These are phyloP conservation scores for Ambrosia trifida DNA, from an alignment of 129 eudicot species.

Conservation along the genomic window DNA sequence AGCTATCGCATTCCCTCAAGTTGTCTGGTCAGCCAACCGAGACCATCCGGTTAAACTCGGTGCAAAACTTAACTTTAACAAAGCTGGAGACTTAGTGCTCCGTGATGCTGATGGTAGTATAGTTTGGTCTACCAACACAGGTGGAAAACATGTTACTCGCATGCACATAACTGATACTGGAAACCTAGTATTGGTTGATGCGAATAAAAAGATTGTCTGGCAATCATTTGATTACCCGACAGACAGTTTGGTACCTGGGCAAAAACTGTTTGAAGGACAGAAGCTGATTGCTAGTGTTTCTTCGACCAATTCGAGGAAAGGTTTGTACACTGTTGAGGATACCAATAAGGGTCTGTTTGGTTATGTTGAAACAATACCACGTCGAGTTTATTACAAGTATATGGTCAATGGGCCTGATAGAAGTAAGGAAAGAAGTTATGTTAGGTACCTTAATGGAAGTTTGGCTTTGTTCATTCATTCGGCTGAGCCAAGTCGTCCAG, in stretches of 20 bases:
- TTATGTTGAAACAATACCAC: constrained; percentile 28
- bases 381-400: constrained; percentile 26
- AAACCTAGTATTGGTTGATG: constrained; percentile 32
- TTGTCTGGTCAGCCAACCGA: constrained; percentile 50
- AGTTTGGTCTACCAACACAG: constrained; percentile 43
- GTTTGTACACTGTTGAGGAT: constrained; percentile 25
- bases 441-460: constrained; percentile 42
- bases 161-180: constrained; percentile 28
- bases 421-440: constrained; percentile 31
- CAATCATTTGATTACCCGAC: constrained; percentile 46
- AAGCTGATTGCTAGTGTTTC: constrained; percentile 37
- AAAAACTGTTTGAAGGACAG: constrained; percentile 27
- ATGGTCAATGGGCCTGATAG: constrained; percentile 16
- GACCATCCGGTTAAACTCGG: constrained; percentile 39
- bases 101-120: constrained; percentile 41
- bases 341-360: constrained; percentile 25
- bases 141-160: constrained; percentile 22
- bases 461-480: constrained; percentile 30
- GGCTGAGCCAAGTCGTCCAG: constrained; percentile 41
- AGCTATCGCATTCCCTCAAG: constrained; percentile 37
- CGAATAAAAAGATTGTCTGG: constrained; percentile 35
- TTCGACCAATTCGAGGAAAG: constrained; percentile 26
- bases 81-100: constrained; percentile 30
- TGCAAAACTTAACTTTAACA: constrained; percentile 33
- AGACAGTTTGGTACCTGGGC: constrained; percentile 49